Evolutionary conservation across 2,329 filamentous ascomycete genomes (phyloP).

Genomic region (Neobulgaria alba): DNA sequence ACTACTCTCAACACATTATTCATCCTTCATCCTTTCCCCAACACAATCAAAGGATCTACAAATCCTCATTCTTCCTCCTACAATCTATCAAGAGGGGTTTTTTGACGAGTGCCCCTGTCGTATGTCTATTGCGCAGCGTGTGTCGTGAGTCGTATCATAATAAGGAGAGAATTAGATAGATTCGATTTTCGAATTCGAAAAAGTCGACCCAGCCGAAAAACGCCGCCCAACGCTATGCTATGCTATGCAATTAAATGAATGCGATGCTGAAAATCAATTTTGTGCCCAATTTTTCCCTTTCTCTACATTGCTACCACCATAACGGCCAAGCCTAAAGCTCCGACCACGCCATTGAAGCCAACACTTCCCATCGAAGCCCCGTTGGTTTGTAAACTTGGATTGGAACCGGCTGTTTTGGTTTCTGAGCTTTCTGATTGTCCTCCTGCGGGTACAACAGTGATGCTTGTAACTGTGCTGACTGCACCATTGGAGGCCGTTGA

Average conservation of each 20-base stretch:
- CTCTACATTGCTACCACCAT: conserved; percentile 15
- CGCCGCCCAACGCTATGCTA: conserved; percentile 18
- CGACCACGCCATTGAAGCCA: conserved; percentile 16
- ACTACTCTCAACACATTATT: not conserved
- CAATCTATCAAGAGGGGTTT: not conserved
- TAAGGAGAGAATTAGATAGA: conserved; percentile 24
- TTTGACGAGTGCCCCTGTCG: not conserved
- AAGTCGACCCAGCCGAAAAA: conserved; percentile 2
- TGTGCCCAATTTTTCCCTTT: conserved; percentile 1
- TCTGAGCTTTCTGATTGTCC: conserved; percentile 6
- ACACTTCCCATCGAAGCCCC: conserved; percentile 10
- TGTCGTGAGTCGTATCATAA: conserved; percentile 6
- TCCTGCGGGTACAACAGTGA: conserved; percentile 22
- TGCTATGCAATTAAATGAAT: conserved; percentile 7
- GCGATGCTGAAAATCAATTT: conserved; percentile 11
- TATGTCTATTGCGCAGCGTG: not conserved
- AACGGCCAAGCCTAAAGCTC: conserved; percentile 17
- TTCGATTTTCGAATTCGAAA: conserved; percentile 2
- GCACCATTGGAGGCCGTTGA: conserved; percentile 22
- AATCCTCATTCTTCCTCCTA: not conserved
- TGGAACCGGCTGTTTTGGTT: conserved; percentile 9
- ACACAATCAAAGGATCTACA: not conserved
- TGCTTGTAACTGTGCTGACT: conserved; percentile 17
- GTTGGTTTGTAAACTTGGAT: conserved; percentile 21
- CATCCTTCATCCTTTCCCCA: not conserved